These are phyloP conservation scores for Fomitopsis serialis DNA, from an alignment of 768 basidiomycete species.

Conservation along the genomic window DNA sequence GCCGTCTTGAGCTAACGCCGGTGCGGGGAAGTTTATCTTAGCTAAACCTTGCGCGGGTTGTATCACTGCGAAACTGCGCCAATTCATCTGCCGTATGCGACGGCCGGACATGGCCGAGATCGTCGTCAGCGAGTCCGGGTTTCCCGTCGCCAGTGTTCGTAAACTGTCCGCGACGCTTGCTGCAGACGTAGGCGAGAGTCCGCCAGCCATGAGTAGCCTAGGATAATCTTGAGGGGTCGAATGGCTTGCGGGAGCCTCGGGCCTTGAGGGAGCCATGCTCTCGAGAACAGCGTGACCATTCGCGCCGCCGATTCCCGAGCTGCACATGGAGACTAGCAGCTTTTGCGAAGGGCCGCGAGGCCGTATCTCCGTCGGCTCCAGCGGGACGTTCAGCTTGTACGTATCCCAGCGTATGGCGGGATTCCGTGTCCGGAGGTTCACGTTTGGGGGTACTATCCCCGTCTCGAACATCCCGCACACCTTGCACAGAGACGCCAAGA, in stretches of 20 bases:
- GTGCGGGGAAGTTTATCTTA: too few relatives aligned
- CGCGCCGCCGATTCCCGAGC: conserved; percentile 40
- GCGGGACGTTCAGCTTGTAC: conserved; percentile 32
- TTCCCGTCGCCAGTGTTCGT: not conserved
- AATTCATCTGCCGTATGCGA: conserved; percentile 8
- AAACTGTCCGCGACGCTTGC: not conserved
- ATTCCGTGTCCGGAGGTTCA: conserved; percentile 31
- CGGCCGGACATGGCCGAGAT: conserved; percentile 2
- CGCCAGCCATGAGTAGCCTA: conserved; percentile 3
- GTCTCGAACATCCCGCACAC: conserved; percentile 34
- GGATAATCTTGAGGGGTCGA: too few relatives aligned
- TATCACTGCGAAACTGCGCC: conserved; percentile 6
- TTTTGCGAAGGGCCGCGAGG: conserved; percentile 17
- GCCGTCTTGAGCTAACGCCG: too few relatives aligned
- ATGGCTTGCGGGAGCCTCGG: too few relatives aligned
- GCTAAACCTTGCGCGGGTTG: too few relatives aligned
- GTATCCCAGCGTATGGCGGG: conserved; percentile 35
- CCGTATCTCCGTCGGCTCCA: conserved; percentile 21
- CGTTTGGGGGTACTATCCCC: conserved; percentile 34
- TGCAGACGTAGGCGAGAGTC: conserved; percentile 6
- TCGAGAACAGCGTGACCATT: conserved; percentile 40
- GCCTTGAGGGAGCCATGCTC: too few relatives aligned
- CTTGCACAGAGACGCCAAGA: conserved; percentile 40
- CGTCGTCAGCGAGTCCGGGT: not conserved
- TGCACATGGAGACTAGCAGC: conserved; percentile 33